These are phyloP conservation scores for Tulasnella sp. DNA, from an alignment of 768 basidiomycete genomes.

Conservation along the genomic window DNA sequence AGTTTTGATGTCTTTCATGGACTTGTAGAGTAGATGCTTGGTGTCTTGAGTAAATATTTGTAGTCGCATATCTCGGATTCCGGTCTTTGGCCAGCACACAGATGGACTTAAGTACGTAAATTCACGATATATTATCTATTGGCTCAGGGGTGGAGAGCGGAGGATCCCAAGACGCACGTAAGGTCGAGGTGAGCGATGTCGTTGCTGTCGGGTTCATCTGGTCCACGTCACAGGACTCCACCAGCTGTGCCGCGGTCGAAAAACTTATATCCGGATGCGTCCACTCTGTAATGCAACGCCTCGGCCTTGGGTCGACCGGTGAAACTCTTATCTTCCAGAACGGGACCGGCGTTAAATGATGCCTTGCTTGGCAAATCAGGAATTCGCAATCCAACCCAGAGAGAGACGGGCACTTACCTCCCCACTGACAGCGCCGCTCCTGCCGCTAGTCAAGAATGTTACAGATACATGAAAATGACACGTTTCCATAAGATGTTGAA, in stretches of 20 bases:
- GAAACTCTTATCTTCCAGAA: background rate
- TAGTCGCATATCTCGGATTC: no score
- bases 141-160: no score
- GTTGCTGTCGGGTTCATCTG: background rate
- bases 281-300: conserved; percentile 10
- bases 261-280: conserved; percentile 6
- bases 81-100: no score
- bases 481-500: conserved; percentile 14
- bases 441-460: background rate
- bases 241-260: conserved; percentile 24
- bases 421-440: conserved; percentile 25
- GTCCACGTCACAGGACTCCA: background rate
- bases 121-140: no score
- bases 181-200: no score
- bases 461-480: conserved; percentile 4
- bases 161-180: no score
- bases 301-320: background rate
- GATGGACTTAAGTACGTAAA: no score
- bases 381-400: no score
- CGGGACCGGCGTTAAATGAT: conserved; percentile 15
- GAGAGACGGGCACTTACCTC: background rate
- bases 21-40: no score
- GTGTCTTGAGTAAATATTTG: no score
- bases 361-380: background rate
- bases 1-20: no score